Base-by-base conservation (phyloP, 768 basidiomycete species). In the Chalciporus sphaerocephalus region DNA sequence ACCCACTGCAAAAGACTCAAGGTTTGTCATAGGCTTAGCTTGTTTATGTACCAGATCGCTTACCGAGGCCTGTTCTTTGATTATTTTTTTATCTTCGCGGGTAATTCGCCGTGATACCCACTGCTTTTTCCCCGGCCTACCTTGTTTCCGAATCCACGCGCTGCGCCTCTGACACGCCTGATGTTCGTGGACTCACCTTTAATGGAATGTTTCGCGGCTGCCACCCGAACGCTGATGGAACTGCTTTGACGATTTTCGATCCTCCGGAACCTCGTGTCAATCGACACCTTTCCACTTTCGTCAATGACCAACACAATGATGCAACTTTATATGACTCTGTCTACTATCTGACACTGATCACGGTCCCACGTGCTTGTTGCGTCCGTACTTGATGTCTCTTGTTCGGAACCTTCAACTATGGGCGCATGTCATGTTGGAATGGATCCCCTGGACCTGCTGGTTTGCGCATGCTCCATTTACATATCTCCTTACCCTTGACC, bases 1-100 rank as follows among this genome's bases (percentile, higher is more conserved):
- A 85, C 78, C 3, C 81, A 91, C 59, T 92, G 89, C 76, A 92
- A 90, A 66, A 85, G 82, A 59, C 80, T 91, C 57, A 92, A 92
- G 83, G 87, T 85, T 67, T 47, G 80, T 69, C 24, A 47, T 38
- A 42, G 42, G 21, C 41, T 39, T 54, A 17, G 30, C 30, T 16
- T 40, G 6, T 5, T n/a, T 51, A 18, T 12, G 21, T 34, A 18
- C 36, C 37, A 10, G 42, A 18, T 57, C 41, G 49, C 59, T 68
- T 50, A 67, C 43, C 49, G 42, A 40, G 47, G 4, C 7, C 46
- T n/a, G n/a, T 20, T 36, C 47, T 37, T 40, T 49, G 41, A 50
- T 52, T 44, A 21, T n/a, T n/a, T n/a, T n/a, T n/a, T n/a, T n/a
- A 46, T 51, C 50, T 48, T 48, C 46, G 40, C 42, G 49, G 44